Base-by-base conservation (phyloP, 1,284 basidiomycete species). In the Amylostereum areolatum region DNA sequence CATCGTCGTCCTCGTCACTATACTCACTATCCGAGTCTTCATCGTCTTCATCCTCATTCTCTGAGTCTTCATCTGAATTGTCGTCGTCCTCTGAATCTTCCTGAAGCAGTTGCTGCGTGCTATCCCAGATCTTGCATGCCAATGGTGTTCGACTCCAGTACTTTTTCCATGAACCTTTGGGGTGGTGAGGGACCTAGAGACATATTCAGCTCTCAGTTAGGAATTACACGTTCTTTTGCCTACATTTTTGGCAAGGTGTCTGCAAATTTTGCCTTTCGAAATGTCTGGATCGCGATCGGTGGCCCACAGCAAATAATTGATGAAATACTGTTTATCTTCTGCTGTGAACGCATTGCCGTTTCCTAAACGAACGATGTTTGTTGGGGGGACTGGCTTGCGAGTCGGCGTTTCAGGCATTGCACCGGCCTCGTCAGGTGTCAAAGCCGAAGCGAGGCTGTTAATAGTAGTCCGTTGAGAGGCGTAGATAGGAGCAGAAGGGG, bases 381-480 rank as follows among this genome's bases (percentile, higher is more conserved):
- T 73, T 3, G 85, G 85, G 31, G 84, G 84, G 2, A 72, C 78
- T 2, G 85, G 85, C n/a, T 79, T 79, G 37, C 81, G 76, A 24
- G 81, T 80, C 7, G 82, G 81, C 10, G 80, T 77, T 8, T 72
- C 69, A 2, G 83, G 82, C 39, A 82, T 66, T 18, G 43, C 41
- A 0, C 30, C 36, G 41, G 43, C 48, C 40, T 43, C 27, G 25
- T 12, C 5, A 43, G 27, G 29, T 25, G 34, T 6, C 34, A 31
- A 5, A 10, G 12, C 4, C 18, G 24, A 11, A 36, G 27, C 7
- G 31, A 34, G 34, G 9, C 24, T 45, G 30, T n/a, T 28, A 12
- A 29, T 43, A n/a, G 12, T 32, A 32, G 12, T 28, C 25, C 30
- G 27, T 40, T 29, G 36, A 28, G 35, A 27, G 11, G 39, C 28